A percentile compares a stretch with the other conserved stretches of the same genome.
These are phyloP conservation scores for Jackrogersella minutella DNA, from an alignment of 495 filamentous ascomycete species.

Conservation along the genomic window DNA sequence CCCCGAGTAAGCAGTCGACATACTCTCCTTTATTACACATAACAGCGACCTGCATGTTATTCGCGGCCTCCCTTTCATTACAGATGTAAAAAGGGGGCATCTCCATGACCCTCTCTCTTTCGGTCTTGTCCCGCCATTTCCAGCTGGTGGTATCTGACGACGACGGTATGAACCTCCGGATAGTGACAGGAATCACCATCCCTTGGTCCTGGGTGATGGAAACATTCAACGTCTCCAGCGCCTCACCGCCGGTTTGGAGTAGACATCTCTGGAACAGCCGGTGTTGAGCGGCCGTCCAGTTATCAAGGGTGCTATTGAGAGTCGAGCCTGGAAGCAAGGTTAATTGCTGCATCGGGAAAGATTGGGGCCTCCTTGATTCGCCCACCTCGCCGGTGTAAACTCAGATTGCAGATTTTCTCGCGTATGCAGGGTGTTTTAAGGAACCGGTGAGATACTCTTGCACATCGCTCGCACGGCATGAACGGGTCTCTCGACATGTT, in stretches of 20 bases:
- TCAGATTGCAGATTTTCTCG: slow-evolving; percentile 1
- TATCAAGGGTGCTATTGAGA: not conserved
- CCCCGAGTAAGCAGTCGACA: not conserved
- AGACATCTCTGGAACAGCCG: not conserved
- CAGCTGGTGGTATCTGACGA: slow-evolving; percentile 1
- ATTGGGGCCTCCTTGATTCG: not conserved
- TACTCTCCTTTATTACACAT: not conserved
- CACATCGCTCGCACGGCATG: slow-evolving; percentile 4
- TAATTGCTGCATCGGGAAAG: not conserved
- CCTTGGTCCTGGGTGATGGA: slow-evolving; percentile 2
- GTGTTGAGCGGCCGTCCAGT: not conserved
- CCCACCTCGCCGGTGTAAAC: slow-evolving; percentile 1
- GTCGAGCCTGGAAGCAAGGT: slow-evolving; percentile 2
- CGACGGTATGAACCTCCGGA: not conserved
- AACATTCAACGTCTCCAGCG: not conserved
- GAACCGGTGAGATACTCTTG: slow-evolving; percentile 2
- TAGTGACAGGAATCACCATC: not conserved
- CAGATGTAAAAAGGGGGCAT: slow-evolving; percentile 7
- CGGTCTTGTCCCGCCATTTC: slow-evolving; percentile 4
- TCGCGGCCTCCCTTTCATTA: not conserved
- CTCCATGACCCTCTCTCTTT: not conserved
- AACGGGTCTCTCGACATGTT: slow-evolving; percentile 5
- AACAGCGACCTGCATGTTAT: not conserved
- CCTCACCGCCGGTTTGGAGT: not conserved
- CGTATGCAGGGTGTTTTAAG: slow-evolving; percentile 2